Evolutionary conservation across 805 yeast genomes (phyloP).

Genomic region (Blastobotrys attinorum): DNA sequence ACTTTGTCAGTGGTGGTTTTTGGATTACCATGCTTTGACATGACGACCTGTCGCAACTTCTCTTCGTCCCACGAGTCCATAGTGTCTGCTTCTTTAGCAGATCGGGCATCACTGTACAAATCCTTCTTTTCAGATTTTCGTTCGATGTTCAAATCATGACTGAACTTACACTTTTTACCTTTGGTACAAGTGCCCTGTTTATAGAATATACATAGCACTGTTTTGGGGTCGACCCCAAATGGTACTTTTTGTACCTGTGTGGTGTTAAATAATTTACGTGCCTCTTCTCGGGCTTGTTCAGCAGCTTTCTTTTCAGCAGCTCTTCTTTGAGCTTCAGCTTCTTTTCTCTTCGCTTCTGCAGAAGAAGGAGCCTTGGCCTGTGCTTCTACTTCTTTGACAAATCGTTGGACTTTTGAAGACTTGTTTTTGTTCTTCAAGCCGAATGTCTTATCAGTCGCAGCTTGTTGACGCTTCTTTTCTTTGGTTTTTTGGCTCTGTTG

Average conservation of each 20-base stretch:
- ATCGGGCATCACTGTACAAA: constrained; percentile 81
- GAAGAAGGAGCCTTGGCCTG: constrained; percentile 49
- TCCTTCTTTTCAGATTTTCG: constrained; percentile 87
- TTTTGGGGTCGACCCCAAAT: constrained; percentile 95
- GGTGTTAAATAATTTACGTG: constrained; percentile 64
- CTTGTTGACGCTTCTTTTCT: constrained; percentile 47
- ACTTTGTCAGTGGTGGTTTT: constrained; percentile 90
- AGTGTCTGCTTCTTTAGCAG: constrained; percentile 64
- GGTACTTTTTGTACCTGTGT: constrained; percentile 77
- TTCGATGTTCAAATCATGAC: constrained; percentile 80
- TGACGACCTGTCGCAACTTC: constrained; percentile 75
- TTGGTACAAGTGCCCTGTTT: constrained; percentile 74
- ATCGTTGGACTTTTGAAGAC: constrained; percentile 80
- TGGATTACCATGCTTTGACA: constrained; percentile 90
- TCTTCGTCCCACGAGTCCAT: constrained; percentile 98
- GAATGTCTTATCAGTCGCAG: constrained; percentile 80
- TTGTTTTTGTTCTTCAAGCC: constrained; percentile 94
- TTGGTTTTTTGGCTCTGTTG: constrained; percentile 48
- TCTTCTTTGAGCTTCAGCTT: constrained; percentile 61
- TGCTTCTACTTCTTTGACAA: constrained; percentile 56
- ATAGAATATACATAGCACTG: constrained; percentile 83
- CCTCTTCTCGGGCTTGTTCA: constrained; percentile 83
- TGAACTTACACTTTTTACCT: constrained; percentile 70
- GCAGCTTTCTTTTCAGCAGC: constrained; percentile 83
- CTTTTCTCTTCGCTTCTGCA: constrained; percentile 53